Percentiles rank a stretch among this genome's conserved stretches.
Conservation (phyloP, 306 rosid genomes). For the Glycine tomentella region DNA sequence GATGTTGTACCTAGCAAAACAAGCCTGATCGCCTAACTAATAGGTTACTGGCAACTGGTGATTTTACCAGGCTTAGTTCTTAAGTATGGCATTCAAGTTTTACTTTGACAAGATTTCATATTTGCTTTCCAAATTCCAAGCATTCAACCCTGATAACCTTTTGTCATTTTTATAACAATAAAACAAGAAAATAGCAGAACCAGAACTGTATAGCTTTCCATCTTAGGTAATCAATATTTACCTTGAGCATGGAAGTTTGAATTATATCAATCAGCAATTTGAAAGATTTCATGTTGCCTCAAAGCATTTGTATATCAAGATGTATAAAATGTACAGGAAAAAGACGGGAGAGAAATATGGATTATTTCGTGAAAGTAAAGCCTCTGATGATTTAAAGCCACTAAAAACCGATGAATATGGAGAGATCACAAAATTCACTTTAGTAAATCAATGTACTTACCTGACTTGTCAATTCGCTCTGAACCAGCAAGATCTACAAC, state of each 20-base stretch:
- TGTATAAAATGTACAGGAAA: constrained; percentile 21
- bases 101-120: constrained; percentile 13
- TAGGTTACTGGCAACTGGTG: constrained; percentile 19
- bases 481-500: constrained; percentile 99
- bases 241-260: constrained; percentile 28
- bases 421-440: constrained; percentile 29
- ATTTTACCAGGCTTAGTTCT: constrained; percentile 14
- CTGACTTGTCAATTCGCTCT: constrained; percentile 97
- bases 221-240: constrained; percentile 26
- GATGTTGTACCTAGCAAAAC: constrained; percentile 39
- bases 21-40: constrained; percentile 14
- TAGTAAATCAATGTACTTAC: constrained; percentile 52
- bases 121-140: constrained; percentile 32
- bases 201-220: constrained; percentile 24
- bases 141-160: constrained; percentile 19
- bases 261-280: constrained; percentile 26
- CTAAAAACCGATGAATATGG: constrained; percentile 31
- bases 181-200: constrained; percentile 33
- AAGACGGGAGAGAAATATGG: constrained; percentile 7
- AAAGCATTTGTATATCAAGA: constrained; percentile 31
- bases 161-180: constrained; percentile 20
- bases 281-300: constrained; percentile 15
- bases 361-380: constrained; percentile 28
- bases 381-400: constrained; percentile 29
- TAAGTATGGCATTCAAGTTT: constrained; percentile 4